Base-by-base conservation (phyloP, 129 eudicot genomes). In the Centaurea solstitialis region DNA sequence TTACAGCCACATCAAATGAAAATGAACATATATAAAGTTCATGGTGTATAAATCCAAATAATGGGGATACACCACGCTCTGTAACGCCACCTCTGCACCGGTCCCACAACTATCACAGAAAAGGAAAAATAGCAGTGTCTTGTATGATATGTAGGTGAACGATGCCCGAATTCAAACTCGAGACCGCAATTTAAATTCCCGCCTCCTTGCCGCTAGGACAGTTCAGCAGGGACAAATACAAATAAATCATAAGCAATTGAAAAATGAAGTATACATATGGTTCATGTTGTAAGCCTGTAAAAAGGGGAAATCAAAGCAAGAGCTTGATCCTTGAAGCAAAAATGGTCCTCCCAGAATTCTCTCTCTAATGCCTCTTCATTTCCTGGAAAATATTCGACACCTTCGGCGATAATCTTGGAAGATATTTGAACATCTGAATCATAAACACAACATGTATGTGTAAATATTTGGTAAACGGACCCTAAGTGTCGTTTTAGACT, bases 391-490 rank as follows among this genome's bases (percentile, higher is more conserved):
- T 91, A 72, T 85, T 96, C 4, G 92, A 30, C 84, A 96, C 99
- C 81, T 79, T 89, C 7, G 97, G 94, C 21, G 99, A 96, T 73
- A 96, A 84, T 81, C 93, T 84, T 70, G 99, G 99, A 70, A 96
- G 97, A 84, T 68, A 93, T 76, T 91, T 96, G 78, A 93, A 93
- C 85, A 96, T 26, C 99, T 96, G 65, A 85, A 80, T 62, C 80
- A 90, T 9, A 35, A 82, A 79, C 81, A 81, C 43, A 61, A 82
- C 7, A 85, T 38, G 39, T 70, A 66, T 4, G 7, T 5, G 37
- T 64, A n/a, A 62, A 43, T 43, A 73, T 59, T 70, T n/a, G 73
- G 37, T 3, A 33, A 33, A 33, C 37, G 4, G 3, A 1, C 35
- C 35, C 6, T 3, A 45, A 45, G 3, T 45, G n/a, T 45, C 61